Base-by-base conservation (phyloP, 352 stramenopile genomes). In the Saprolegnia parasitica region DNA sequence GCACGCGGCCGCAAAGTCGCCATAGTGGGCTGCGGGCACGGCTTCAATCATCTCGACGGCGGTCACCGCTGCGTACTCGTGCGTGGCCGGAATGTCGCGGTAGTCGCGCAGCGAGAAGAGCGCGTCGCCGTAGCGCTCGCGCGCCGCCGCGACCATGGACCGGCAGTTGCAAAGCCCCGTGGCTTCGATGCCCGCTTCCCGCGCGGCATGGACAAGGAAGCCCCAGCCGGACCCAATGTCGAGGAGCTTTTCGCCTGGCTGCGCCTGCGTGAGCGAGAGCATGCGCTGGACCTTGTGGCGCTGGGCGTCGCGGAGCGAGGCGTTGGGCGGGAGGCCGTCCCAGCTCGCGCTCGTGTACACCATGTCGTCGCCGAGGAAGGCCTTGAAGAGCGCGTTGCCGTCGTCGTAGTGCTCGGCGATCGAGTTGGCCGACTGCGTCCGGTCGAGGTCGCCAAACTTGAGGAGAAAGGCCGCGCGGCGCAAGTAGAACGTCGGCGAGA, bases 11-110 rank as follows among this genome's bases (percentile, higher is more conserved):
- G 74, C 74, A 67, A 75, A 77, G 0, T 68, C 73, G 0, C 65
- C 57, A 32, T 75, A 56, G 37, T 77, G 74, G 26, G 66, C 57
- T 21, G 74, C 70, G 24, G 70, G 70, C 0, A 77, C 52, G 35
- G 73, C 73, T 37, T 77, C 73, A 56, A 77, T 77, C 73, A 77
- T 75, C 67, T 77, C 73, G n/a, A 75, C 60, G n/a, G 73, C 67
- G 46, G 71, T 66, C 29, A 73, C 73, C 4, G 74, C 70, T 50
- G 74, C 73, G 42, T 72, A 65, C 42, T 75, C 74, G 66, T 77
- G 65, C 1, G 73, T 75, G 15, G 74, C 70, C 47, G 72, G 47
- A 29, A 77, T 72, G 26, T 73, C 63, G 35, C 74, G 71, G 40
- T 72, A 72, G 50, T 77, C 73, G 29, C 67, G 63, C 16, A 77